Evolutionary conservation across 2,329 filamentous ascomycete genomes (phyloP).

Genomic region (Ophiocordyceps camponoti-rufipedis): DNA sequence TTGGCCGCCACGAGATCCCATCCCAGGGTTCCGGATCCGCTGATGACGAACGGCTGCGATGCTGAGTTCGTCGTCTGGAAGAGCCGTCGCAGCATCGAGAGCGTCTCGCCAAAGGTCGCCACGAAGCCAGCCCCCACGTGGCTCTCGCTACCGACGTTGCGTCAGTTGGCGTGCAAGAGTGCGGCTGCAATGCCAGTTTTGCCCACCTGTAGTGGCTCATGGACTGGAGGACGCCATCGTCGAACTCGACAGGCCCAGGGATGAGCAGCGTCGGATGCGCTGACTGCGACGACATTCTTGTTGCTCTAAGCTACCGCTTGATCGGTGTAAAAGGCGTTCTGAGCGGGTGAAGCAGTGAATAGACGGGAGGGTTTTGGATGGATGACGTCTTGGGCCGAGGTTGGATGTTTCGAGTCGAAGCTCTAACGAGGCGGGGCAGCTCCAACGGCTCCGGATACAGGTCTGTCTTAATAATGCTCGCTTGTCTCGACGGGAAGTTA

Average conservation of each 20-base stretch:
- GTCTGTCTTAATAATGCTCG: no score
- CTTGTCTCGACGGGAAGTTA: no score
- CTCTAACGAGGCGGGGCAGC: neutral
- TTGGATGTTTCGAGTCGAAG: neutral
- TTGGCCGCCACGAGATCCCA: conserved; percentile 97
- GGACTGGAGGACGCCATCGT: conserved; percentile 85
- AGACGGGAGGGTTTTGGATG: conserved; percentile 9
- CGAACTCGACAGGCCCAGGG: conserved; percentile 93
- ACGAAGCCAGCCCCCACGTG: conserved; percentile 86
- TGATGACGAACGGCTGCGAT: conserved; percentile 83
- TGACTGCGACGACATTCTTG: conserved; percentile 41
- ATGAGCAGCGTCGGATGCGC: conserved; percentile 67
- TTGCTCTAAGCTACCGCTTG: no score
- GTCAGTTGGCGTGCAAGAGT: neutral
- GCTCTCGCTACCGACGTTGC: conserved; percentile 50
- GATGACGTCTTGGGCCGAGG: neutral
- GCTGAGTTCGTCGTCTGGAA: conserved; percentile 75
- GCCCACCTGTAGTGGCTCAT: conserved; percentile 82
- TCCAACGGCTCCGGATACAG: neutral
- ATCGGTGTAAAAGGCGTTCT: no score
- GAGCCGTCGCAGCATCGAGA: conserved; percentile 76
- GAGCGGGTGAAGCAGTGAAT: no score
- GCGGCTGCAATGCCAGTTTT: no score
- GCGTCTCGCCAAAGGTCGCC: conserved; percentile 73
- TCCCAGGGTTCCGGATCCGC: conserved; percentile 84